Evolutionary conservation across 768 basidiomycete species (phyloP).

Genomic region (Dacryopinax primogenitus): DNA sequence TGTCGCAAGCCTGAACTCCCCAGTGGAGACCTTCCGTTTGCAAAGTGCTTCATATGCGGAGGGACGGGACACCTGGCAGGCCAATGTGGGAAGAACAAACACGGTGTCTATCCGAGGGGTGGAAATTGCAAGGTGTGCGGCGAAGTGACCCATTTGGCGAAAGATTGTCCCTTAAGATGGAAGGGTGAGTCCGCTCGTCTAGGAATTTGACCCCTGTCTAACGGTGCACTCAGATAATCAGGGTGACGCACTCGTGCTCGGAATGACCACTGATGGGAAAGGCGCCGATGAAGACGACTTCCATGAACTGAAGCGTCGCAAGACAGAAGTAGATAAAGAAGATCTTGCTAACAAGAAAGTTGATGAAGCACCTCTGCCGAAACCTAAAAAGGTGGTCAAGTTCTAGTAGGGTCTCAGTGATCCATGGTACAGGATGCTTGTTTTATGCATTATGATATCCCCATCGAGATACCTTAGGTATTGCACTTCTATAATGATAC

Average conservation of each 20-base stretch:
- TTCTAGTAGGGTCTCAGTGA: not conserved
- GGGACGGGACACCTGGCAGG: conserved; percentile 75
- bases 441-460: not conserved
- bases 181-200: not conserved
- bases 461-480: not conserved
- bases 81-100: conserved; percentile 64
- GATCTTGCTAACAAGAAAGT: conserved; percentile 32
- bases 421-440: not conserved
- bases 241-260: not conserved
- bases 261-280: conserved; percentile 27
- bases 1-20: conserved; percentile 57
- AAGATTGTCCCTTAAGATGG: conserved; percentile 53
- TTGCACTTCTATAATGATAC: not conserved
- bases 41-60: conserved; percentile 84
- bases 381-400: not conserved
- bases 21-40: conserved; percentile 63
- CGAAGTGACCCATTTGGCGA: conserved; percentile 72
- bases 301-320: conserved; percentile 59
- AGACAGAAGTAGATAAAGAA: conserved; percentile 45
- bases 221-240: not conserved
- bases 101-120: conserved; percentile 80
- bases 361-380: not conserved
- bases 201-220: not conserved
- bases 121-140: conserved; percentile 84
- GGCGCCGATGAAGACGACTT: conserved; percentile 96